Base-by-base conservation (phyloP, 1,139 yeast species). In the Hyphopichia khmerensis region DNA sequence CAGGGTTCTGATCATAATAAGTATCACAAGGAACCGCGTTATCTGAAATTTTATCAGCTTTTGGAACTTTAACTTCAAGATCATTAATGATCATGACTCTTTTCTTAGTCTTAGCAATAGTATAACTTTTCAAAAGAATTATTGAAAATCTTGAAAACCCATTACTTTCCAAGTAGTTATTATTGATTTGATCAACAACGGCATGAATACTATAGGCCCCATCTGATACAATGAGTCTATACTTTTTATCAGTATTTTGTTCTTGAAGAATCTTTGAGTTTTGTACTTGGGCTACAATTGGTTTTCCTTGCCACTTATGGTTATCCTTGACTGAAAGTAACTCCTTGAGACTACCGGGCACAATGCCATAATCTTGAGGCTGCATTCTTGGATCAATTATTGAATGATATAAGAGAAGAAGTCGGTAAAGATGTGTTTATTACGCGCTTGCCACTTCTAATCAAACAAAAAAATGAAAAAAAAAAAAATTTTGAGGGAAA, bases 141-240 rank as follows among this genome's bases (percentile, higher is more conserved):
- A 70, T 55, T 33, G 70, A 64, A 45, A 58, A 54, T 43, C 65
- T 56, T 47, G 59, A 50, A 48, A 71, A 69, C 13, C 79, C 76
- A 49, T 75, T 64, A 36, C 69, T 59, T 46, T 74, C 77, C 43
- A 81, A 74, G 50, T 76, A 72, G 4, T 73, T 67, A 42, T 78
- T 77, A 49, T 81, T 76, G 35, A 71, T 72, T 40, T 84, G 83
- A 53, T 84, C 84, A 51, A 84, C 72, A 40, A 85, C 75, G 1
- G 87, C 87, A 53, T 85, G 87, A 45, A 82, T 71, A 34, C 75
- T 69, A 58, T 74, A 81, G 17, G 64, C 65, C 21, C 93, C 91
- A 27, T 39, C 41, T 15, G 15, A 14, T 9, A 39, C 16, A 30
- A 39, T 29, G 21, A 26, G 32, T 34, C 41, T 33, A 16, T 39